Base-by-base conservation (phyloP, 805 yeast species). In the Monosporozyma aerobia region DNA sequence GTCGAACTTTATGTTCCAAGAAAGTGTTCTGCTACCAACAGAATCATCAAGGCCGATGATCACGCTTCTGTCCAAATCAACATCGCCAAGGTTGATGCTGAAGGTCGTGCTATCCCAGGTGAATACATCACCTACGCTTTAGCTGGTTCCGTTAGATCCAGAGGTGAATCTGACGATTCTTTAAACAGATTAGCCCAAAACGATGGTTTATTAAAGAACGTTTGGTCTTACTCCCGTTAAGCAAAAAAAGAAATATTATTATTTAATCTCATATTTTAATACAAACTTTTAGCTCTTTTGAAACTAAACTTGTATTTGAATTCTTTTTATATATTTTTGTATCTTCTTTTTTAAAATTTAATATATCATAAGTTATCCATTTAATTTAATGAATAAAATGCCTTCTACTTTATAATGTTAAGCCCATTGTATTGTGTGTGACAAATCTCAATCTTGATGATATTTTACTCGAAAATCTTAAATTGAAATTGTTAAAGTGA, bases 1-100 rank as follows among this genome's bases (percentile, higher is more conserved):
- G 97, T 94, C 79, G 99, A 94, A 85, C 90, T 94, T 80, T 94
- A 94, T 95, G 95, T 92, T 79, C 99, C 99, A 83, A 89, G 99
- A 86, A 94, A 94, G 83, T 94, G 99, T 85, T 94, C 99, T 80
- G 99, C 99, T 74, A 90, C 99, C 80, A 90, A 90, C 96, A 90
- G 97, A 83, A 90, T 94, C 81, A 90, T 94, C 85, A 90, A 89
- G 83, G 90, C 99, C 73, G 90, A 94, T 84, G 99, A 94, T 81
- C 99, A 94, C 79, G 94, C 97, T 68, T 87, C 98, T 63, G 97
- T 94, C 69, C 99, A 94, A 81, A 87, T 94, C 81, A 92, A 87
- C 92, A 83, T 94, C 70, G 98, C 96, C 72, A 89, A 92, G 79
- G 96, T 94, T 72, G 97, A 94, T 73, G 97, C 82, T 74, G 85